Conservation (phyloP, 2,329 filamentous ascomycete species). For the Scopulariopsis brevicaulis region DNA sequence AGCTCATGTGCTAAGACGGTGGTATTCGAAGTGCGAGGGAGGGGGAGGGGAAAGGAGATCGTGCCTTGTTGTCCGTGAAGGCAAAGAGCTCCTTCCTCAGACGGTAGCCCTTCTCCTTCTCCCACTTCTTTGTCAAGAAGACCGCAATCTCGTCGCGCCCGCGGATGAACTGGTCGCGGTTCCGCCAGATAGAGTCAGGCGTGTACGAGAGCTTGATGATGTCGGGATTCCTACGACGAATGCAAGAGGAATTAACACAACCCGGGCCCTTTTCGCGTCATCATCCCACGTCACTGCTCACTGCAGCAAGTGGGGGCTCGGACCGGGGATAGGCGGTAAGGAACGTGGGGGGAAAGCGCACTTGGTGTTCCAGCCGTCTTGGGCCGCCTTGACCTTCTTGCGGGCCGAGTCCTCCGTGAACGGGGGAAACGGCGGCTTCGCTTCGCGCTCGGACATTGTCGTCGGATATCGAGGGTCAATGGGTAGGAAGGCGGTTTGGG, state of each 20-base stretch:
- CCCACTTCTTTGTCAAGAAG: conserved; percentile 66
- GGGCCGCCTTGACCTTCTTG: conserved; percentile 72
- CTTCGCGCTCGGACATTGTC: neutral
- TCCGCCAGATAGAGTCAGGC: conserved; percentile 67
- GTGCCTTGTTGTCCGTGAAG: conserved; percentile 54
- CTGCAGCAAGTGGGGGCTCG: neutral
- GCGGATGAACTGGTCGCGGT: conserved; percentile 56
- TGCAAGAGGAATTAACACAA: neutral
- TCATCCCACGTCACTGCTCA: too few relatives aligned
- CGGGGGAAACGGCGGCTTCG: conserved; percentile 45
- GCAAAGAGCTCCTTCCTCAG: conserved; percentile 78
- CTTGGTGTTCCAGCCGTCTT: conserved; percentile 74
- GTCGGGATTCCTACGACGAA: conserved; percentile 44
- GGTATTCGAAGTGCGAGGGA: neutral
- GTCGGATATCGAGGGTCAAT: neutral
- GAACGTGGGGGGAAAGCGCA: conserved; percentile 20
- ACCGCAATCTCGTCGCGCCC: conserved; percentile 57
- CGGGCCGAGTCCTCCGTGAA: conserved; percentile 61
- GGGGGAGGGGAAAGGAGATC: neutral
- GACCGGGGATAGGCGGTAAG: neutral
- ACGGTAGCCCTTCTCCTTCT: conserved; percentile 57
- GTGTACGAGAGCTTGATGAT: conserved; percentile 65
- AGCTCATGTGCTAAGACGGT: neutral
- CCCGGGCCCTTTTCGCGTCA: too few relatives aligned
- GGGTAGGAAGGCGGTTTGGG: too few relatives aligned